Base-by-base conservation (phyloP, 257 asterid genomes). In the Jacaranda copaia region DNA sequence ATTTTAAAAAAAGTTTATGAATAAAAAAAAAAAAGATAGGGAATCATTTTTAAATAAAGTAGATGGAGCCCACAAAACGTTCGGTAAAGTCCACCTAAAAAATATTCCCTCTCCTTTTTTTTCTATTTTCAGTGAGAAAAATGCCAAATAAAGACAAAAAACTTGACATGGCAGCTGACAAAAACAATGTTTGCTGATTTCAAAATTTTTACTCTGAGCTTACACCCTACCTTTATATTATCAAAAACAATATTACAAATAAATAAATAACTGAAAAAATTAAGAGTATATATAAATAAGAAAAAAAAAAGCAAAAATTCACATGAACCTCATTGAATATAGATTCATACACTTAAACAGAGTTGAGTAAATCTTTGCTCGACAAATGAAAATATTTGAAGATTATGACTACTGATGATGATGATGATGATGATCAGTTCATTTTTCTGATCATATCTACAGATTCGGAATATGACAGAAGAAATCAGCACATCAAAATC, bases 141-240 rank as follows among this genome's bases (percentile, higher is more conserved):
- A 52, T 4, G 3, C 76, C 68, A 55, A 46, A 25, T n/a, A 51
- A 64, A 51, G 73, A 75, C 79, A 64, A 32, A 74, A 75, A 52
- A 60, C 64, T 32, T 74, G 63, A 63, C 72, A 13, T 63, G 63
- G 35, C 80, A 80, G 39, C 60, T 75, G 74, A 74, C 64, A 58
- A 46, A 43, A 70, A 66, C 81, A 68, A 69, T 43, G 81, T 53
- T 79, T 72, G 49, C 63, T 19, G 39, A 57, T 57, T 57, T 19
- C 32, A 14, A 6, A 15, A 19, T 19, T 25, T 25, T 25, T 25
- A 25, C 32, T 25, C 32, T 25, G 32, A 25, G 32, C 1, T 25
- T 0, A 25, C 32, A 25, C 32, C 32, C 32, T 2, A 25, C 32
- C 32, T 25, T 25, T 25, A 25, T 25, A 25, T 25, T 25, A 25